These are phyloP conservation scores for Sanghuangporus baumii DNA, from an alignment of 1,284 basidiomycete genomes.

Conservation along the genomic window DNA sequence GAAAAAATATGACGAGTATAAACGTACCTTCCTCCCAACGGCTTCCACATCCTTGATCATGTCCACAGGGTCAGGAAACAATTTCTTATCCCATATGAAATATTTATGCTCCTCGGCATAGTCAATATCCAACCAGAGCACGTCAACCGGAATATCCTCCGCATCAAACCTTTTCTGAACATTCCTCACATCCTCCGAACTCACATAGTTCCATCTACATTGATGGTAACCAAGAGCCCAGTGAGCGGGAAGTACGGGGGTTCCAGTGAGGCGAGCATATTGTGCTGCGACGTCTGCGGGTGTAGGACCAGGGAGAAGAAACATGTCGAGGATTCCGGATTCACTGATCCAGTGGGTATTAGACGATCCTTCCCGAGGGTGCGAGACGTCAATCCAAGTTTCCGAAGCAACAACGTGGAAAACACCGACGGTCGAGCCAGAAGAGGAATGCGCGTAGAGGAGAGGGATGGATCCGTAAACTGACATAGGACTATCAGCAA, in stretches of 20 bases:
- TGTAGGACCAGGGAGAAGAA: slow-evolving; percentile 88
- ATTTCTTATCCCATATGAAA: slow-evolving; percentile 93
- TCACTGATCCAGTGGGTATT: slow-evolving; percentile 97
- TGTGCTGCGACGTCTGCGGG: slow-evolving; percentile 80
- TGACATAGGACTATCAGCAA: slow-evolving; percentile 85
- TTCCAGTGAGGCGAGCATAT: slow-evolving; percentile 83
- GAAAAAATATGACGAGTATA: not conserved
- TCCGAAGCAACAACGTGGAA: slow-evolving; percentile 92
- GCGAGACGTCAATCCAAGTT: slow-evolving; percentile 90
- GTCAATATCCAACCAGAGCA: slow-evolving; percentile 99
- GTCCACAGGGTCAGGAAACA: slow-evolving; percentile 89
- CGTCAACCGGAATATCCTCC: slow-evolving; percentile 92
- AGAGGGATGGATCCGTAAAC: slow-evolving; percentile 91
- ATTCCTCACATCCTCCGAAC: slow-evolving; percentile 82
- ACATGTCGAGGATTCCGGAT: slow-evolving; percentile 91
- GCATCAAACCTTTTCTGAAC: slow-evolving; percentile 89
- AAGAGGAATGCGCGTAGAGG: slow-evolving; percentile 84
- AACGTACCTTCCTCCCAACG: slow-evolving; percentile 73
- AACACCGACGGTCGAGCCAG: slow-evolving; percentile 79
- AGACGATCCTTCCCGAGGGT: slow-evolving; percentile 57
- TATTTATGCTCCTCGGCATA: slow-evolving; percentile 94
- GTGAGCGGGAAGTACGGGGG: slow-evolving; percentile 80
- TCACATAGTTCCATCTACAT: slow-evolving; percentile 98
- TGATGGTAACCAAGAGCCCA: slow-evolving; percentile 97
- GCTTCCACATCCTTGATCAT: slow-evolving; percentile 91